Evolutionary conservation across 2,329 filamentous ascomycete genomes (phyloP), one percentile per base, ranked within the genome.

Genomic region (Ustilaginoidea virens): DNA sequence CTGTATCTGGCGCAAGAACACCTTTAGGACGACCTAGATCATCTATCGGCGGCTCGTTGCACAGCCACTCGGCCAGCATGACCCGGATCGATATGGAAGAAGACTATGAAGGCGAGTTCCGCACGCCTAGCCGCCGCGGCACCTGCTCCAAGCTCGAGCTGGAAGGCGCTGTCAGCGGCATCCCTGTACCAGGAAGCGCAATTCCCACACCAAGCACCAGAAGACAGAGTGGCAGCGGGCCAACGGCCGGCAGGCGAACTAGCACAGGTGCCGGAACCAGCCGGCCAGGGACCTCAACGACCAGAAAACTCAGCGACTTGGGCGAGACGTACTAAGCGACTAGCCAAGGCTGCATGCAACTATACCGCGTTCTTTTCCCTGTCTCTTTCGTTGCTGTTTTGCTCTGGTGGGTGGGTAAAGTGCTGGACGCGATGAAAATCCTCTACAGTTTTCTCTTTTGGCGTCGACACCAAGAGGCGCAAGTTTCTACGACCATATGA

Each of bases 1-100:
- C 75, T 37, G 48, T 73, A 11, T 56, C 58, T 4, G 63, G 71
- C 5, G 51, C 68, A 7, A 66, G 76, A 35, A 80, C 77, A 9
- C 74, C 79, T 1, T 53, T 81, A 30, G 70, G 69, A 16, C 69
- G 80, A 30, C 76, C 80, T 12, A 66, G 78, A 28, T 82, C 76
- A 28, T 83, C 79, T 10, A 60, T 86, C 38, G 70, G 71, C 32
- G 69, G 76, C 31, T 73, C 69, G 36, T 55, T 66, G 8, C 67
- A 74, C 38, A 60, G 65, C 4, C 64, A 71, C 39, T 67, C 67
- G 9, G 53, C 64, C 28, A 74, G 67, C 44, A 60, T 74, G 45
- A 67, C 64, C 38, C 56, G 63, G 30, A 61, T 66, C 22, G 65
- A 69, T 18, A 49, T 55, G 17, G 56, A 60, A 35, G 51, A 54